Evolutionary conservation across 2,329 filamentous ascomycete genomes (phyloP).

Genomic region (Teratosphaeria viscida): DNA sequence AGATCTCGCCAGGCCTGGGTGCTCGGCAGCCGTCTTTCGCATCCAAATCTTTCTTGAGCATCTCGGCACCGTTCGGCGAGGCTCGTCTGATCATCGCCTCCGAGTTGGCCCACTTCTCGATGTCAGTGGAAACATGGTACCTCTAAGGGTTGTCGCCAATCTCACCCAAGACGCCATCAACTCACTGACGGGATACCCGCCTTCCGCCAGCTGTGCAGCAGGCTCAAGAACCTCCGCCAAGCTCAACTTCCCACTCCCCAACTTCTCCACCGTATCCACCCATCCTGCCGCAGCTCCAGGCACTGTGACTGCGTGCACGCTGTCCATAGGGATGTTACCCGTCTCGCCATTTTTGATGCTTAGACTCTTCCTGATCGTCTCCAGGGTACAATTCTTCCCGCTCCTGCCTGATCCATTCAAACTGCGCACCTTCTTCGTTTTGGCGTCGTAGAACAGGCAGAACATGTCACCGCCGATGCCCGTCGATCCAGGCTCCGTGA

Average conservation of each 20-base stretch:
- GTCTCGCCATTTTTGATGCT: constrained; percentile 48
- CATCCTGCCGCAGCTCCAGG: constrained; percentile 89
- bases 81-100: constrained; percentile 57
- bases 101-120: constrained; percentile 55
- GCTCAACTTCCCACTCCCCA: constrained; percentile 76
- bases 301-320: constrained; percentile 72
- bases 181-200: constrained; percentile 83
- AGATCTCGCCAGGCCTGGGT: constrained; percentile 72
- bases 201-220: constrained; percentile 75
- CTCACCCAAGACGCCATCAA: constrained; percentile 58
- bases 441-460: constrained; percentile 80
- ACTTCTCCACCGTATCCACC: constrained; percentile 78
- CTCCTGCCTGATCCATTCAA: constrained; percentile 91
- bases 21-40: constrained; percentile 61
- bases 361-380: constrained; percentile 59
- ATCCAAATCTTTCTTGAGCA: constrained; percentile 67
- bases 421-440: constrained; percentile 69
- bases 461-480: constrained; percentile 98
- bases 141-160: constrained; percentile 9
- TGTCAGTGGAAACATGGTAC: neutral
- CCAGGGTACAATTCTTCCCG: constrained; percentile 56
- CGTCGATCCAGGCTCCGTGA: constrained; percentile 86
- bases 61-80: constrained; percentile 77
- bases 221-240: constrained; percentile 70
- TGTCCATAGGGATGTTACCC: constrained; percentile 59